phyloP scores from a whole-genome alignment of 768 basidiomycete genomes.

The Termitomyces sp. region DNA sequence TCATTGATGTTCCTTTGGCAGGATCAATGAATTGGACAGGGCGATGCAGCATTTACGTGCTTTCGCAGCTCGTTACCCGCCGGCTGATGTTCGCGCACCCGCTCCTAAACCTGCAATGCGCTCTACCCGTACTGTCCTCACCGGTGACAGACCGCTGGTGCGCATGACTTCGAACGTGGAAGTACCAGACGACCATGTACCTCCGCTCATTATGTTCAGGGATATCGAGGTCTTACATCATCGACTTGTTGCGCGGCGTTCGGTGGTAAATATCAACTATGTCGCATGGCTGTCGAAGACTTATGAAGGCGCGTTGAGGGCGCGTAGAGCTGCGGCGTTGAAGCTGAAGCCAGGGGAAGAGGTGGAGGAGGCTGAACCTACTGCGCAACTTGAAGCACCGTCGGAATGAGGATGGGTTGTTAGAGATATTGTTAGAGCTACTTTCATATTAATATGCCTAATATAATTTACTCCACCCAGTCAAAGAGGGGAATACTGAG shows the following conservation, averaged over 20 bases:
- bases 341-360: constrained; percentile 11
- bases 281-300: constrained; percentile 69
- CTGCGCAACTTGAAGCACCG: constrained; percentile 2
- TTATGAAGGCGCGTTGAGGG: constrained; percentile 64
- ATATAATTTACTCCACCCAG: neutral
- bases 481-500: neutral
- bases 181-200: constrained; percentile 71
- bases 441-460: constrained; percentile 1
- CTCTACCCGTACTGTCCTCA: constrained; percentile 53
- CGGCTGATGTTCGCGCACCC: constrained; percentile 38
- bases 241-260: constrained; percentile 44
- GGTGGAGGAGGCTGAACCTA: neutral
- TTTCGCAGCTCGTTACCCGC: constrained; percentile 65
- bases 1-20: constrained; percentile 16
- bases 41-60: constrained; percentile 52
- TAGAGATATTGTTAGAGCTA: neutral
- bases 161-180: constrained; percentile 55
- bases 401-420: neutral
- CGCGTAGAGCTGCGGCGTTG: constrained; percentile 48
- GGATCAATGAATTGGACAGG: constrained; percentile 42
- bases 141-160: constrained; percentile 58
- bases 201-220: constrained; percentile 69
- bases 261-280: constrained; percentile 50
- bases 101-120: constrained; percentile 41
- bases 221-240: constrained; percentile 82